These are phyloP conservation scores for Phytophthora cryptogea DNA, from an alignment of 352 stramenopile species.

Conservation along the genomic window DNA sequence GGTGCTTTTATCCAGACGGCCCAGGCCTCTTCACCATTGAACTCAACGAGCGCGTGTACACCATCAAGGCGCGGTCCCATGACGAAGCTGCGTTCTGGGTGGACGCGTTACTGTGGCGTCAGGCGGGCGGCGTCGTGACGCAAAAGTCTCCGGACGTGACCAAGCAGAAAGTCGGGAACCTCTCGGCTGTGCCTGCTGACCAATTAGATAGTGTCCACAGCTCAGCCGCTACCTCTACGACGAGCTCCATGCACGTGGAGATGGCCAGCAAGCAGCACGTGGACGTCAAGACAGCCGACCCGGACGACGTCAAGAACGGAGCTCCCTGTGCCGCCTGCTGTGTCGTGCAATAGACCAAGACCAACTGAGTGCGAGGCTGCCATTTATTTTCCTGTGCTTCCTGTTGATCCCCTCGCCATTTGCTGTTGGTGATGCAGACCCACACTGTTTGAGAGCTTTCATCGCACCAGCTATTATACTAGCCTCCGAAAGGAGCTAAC, in stretches of 20 bases:
- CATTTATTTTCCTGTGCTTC: slow-evolving; percentile 33
- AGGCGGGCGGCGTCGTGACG: slow-evolving; percentile 77
- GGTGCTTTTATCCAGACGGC: slow-evolving; percentile 51
- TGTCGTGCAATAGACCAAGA: slow-evolving; percentile 63
- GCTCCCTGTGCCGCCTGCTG: slow-evolving; percentile 66
- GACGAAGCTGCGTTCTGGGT: slow-evolving; percentile 89
- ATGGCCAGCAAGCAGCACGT: slow-evolving; percentile 34
- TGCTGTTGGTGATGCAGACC: slow-evolving; percentile 10
- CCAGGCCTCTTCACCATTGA: slow-evolving; percentile 90
- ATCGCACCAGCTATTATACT: slow-evolving; percentile 38
- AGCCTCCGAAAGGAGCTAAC: slow-evolving; percentile 35
- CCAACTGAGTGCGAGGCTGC: slow-evolving; percentile 10
- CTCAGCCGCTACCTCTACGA: slow-evolving; percentile 18
- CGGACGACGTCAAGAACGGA: slow-evolving; percentile 45
- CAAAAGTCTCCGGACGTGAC: slow-evolving; percentile 72
- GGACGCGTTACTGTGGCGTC: slow-evolving; percentile 84
- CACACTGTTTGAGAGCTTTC: slow-evolving; percentile 20
- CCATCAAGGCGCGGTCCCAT: slow-evolving; percentile 87
- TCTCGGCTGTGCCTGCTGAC: slow-evolving; percentile 42
- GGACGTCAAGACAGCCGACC: slow-evolving; percentile 19
- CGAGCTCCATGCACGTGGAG: slow-evolving; percentile 32
- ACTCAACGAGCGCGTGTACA: slow-evolving; percentile 91
- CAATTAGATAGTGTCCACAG: slow-evolving; percentile 37
- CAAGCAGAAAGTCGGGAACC: slow-evolving; percentile 40
- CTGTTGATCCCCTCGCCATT: slow-evolving; percentile 5